A percentile compares a stretch with the other conserved stretches of the same genome.
Conservation (phyloP, 179 eudicot species). For the Pouteria campechiana region DNA sequence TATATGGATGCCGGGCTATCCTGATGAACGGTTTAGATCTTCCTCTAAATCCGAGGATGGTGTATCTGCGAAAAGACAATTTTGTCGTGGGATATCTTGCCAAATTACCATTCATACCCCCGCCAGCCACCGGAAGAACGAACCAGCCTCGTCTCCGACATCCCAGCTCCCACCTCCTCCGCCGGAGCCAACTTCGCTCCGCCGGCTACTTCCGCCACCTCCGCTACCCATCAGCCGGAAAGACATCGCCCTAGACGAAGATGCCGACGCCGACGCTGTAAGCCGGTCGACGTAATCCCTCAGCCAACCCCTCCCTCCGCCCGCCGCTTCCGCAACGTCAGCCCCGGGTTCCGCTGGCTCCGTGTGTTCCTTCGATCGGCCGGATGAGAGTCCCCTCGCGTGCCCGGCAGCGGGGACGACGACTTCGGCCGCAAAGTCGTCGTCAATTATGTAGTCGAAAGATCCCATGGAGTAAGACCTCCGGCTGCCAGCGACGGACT, state of each 20-base stretch:
- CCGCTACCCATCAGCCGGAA: constrained; percentile 68
- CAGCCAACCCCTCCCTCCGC: constrained; percentile 55
- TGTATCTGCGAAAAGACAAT: too few species aligned
- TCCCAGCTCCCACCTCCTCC: constrained; percentile 38
- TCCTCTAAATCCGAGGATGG: too few species aligned
- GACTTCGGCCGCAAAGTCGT: constrained; percentile 29
- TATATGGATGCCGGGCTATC: too few species aligned
- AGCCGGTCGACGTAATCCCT: constrained; percentile 58
- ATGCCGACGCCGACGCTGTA: constrained; percentile 25
- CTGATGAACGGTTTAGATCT: too few species aligned
- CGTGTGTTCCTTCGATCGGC: constrained; percentile 20
- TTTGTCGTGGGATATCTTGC: too few species aligned
- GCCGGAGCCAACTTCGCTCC: constrained; percentile 23
- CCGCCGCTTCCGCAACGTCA: constrained; percentile 36
- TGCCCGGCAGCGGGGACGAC: constrained; percentile 15
- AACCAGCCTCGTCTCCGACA: constrained; percentile 70
- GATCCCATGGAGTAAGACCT: constrained; percentile 49
- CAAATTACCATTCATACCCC: constrained; percentile 40
- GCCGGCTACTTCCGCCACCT: constrained; percentile 64
- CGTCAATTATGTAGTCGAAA: constrained; percentile 57
- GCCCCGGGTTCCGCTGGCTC: constrained; percentile 15
- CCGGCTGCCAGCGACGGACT: constrained; percentile 7
- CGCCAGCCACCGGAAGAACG: constrained; percentile 78
- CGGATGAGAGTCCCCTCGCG: constrained; percentile 18
- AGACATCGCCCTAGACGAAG: constrained; percentile 38